These are phyloP conservation scores for Triticum urartu DNA, from an alignment of 176 grass and related monocot species.

Conservation along the genomic window DNA sequence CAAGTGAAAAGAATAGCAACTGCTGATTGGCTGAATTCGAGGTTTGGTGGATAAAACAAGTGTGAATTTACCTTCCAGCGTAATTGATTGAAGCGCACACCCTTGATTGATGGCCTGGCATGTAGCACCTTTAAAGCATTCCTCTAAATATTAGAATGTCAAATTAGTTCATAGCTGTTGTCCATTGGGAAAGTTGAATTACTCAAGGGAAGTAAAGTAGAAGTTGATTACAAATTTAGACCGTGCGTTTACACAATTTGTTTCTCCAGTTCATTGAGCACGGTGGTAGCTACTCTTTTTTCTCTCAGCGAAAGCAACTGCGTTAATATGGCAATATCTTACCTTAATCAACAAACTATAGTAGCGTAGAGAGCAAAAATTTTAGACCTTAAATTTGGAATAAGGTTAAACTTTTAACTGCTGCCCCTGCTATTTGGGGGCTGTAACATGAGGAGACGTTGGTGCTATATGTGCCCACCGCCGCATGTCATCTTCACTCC, in stretches of 20 bases:
- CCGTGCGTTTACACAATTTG: neutral
- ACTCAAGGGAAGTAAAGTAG: neutral
- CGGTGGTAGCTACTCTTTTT: neutral
- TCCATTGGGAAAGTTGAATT: neutral
- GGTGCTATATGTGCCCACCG: no score
- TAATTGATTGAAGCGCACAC: neutral
- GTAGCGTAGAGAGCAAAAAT: neutral
- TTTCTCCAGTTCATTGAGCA: neutral
- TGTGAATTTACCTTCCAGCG: neutral
- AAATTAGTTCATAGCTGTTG: neutral
- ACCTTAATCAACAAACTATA: neutral
- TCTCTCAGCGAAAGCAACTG: neutral
- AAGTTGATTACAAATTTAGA: neutral
- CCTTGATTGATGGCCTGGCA: neutral
- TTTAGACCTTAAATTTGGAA: neutral
- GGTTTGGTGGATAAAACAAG: neutral
- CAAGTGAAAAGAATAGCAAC: neutral
- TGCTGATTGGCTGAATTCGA: neutral
- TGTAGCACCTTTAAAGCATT: constrained; percentile 6
- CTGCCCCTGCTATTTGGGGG: neutral
- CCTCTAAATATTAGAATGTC: constrained; percentile 1
- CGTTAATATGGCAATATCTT: neutral
- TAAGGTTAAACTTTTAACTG: neutral
- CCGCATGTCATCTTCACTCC: no score
- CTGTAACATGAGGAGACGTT: no score